Conservation (phyloP, 129 eudicot genomes). For the Helianthus annuus region HanXRQr2.0-SUNRISE NC_035439.2:147349457-147349956, state of each 20-base stretch:
- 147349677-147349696: slow-evolving; percentile 79
- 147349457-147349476: slow-evolving; percentile 51
- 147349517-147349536: slow-evolving; percentile 42
- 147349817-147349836: slow-evolving; percentile 80
- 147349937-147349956: background rate
- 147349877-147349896: background rate
- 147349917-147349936: background rate
- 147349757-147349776: slow-evolving; percentile 49
- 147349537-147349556: slow-evolving; percentile 54
- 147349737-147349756: slow-evolving; percentile 63
- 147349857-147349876: background rate
- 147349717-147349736: slow-evolving; percentile 81
- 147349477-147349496: slow-evolving; percentile 47
- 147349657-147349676: slow-evolving; percentile 56
- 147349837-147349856: slow-evolving; percentile 50
- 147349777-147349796: slow-evolving; percentile 52
- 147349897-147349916: background rate
- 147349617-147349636: slow-evolving; percentile 58
- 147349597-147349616: slow-evolving; percentile 62
- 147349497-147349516: slow-evolving; percentile 43
- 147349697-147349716: slow-evolving; percentile 92
- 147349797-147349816: slow-evolving; percentile 65
- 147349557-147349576: slow-evolving; percentile 55
- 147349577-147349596: slow-evolving; percentile 64
- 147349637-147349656: slow-evolving; percentile 30